Conservation (phyloP, 2,329 filamentous ascomycete genomes). For the Pseudocercospora fijiensis region DNA sequence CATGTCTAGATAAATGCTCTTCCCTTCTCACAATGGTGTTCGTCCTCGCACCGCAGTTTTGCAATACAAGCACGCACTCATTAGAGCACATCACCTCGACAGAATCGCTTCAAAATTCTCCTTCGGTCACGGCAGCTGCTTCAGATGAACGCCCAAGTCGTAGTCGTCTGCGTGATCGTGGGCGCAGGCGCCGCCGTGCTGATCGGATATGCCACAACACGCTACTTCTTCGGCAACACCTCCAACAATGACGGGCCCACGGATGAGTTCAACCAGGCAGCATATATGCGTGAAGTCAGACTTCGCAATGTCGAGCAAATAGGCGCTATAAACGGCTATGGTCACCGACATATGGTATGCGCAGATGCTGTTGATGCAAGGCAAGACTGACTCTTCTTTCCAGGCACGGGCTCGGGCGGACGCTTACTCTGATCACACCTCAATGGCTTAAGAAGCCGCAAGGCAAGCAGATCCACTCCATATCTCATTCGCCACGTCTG, state of each 20-base stretch:
- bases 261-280: slow-evolving; percentile 25
- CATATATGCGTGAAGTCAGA: slow-evolving; percentile 35
- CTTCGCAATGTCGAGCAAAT: slow-evolving; percentile 27
- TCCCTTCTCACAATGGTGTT: not conserved
- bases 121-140: not conserved
- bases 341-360: slow-evolving; percentile 18
- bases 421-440: slow-evolving; percentile 2
- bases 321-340: slow-evolving; percentile 17
- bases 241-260: slow-evolving; percentile 1
- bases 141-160: slow-evolving; percentile 12
- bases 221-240: slow-evolving; percentile 23
- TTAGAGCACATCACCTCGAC: not conserved
- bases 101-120: not conserved
- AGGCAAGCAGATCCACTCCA: not conserved
- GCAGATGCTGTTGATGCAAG: not conserved
- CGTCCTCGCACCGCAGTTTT: not conserved
- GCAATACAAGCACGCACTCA: not conserved
- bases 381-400: not conserved
- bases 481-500: not conserved
- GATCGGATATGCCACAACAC: slow-evolving; percentile 27
- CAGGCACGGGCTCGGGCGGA: slow-evolving; percentile 2
- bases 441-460: not conserved
- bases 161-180: slow-evolving; percentile 25
- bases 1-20: not conserved
- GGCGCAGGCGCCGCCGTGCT: slow-evolving; percentile 27